phyloP scores from a whole-genome alignment of 1,284 basidiomycete genomes.

The Jaminaea rosea region DNA sequence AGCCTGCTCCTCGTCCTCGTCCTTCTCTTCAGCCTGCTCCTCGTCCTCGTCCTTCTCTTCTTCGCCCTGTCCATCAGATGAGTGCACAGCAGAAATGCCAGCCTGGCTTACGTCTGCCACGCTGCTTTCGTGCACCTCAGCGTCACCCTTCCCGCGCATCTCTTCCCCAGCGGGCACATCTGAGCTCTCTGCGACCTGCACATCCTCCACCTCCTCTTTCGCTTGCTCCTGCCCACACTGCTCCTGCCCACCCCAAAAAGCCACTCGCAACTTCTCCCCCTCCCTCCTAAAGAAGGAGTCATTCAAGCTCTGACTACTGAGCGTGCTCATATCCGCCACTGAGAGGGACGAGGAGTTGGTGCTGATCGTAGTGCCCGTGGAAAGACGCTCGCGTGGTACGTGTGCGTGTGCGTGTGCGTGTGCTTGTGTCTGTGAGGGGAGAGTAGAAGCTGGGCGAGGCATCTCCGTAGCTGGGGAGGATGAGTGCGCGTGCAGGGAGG shows the following conservation, averaged over 20 bases:
- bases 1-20: neutral
- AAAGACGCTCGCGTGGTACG: neutral
- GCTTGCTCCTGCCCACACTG: neutral
- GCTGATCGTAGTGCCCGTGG: neutral
- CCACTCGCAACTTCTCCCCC: neutral
- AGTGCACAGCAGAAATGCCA: no score
- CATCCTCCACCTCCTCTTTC: neutral
- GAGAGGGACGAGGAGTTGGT: neutral
- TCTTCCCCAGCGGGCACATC: neutral
- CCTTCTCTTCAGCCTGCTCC: neutral
- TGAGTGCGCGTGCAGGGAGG: neutral
- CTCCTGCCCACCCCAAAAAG: neutral
- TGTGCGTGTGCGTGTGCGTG: neutral
- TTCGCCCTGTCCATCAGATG: neutral
- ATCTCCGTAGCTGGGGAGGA: neutral
- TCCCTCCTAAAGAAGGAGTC: neutral
- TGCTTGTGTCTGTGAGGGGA: neutral
- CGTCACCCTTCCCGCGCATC: neutral
- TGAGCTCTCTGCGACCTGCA: neutral
- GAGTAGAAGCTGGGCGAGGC: constrained; percentile 4
- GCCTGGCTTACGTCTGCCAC: neutral
- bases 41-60: neutral
- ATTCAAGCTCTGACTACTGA: neutral
- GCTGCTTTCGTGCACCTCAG: neutral
- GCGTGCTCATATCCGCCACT: neutral